Base-by-base conservation (phyloP, 768 basidiomycete species). In the Xerocomus brunneocitrinus region DNA sequence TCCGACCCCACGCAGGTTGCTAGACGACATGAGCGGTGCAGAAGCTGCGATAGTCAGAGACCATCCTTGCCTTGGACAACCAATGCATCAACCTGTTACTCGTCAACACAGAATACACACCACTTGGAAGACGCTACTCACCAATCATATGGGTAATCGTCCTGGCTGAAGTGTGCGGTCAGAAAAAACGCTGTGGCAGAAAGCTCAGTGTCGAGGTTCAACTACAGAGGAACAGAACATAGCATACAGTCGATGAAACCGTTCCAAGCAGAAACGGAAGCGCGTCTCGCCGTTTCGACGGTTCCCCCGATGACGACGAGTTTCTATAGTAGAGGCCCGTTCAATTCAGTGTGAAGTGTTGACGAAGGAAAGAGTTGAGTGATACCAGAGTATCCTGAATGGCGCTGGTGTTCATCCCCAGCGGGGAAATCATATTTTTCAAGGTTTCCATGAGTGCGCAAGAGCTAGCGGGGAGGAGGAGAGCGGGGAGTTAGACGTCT, bases 1-100 rank as follows among this genome's bases (percentile, higher is more conserved):
- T 90, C 44, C 86, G 82, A 7, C 88, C 88, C 89, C 90, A 92
- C 24, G 90, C 87, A 12, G 91, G 91, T 86, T 92, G 91, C 90
- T 92, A 68, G 14, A 43, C 30, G 38, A 34, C 30, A 43, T 70
- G 51, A 71, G 62, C 55, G 42, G 39, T 12, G 47, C 36, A 43
- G 45, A 14, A 47, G 12, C 47, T 32, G 39, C n/a, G 44, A 46
- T 30, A 51, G 47, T 38, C 54, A 47, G 46, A 49, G 54, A 19
- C 48, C 43, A 25, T 19, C 54, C 60, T 58, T 52, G 83, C 89
- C 80, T 91, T 92, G 24, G 87, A 78, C 44, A 92, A 76, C 91
- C 90, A 92, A 62, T 92, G 87, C 87, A 91, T 89, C 59, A 91
- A 68, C 89, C 88, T 90, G 58, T 34, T 47, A 4, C 52, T 40